A percentile compares a stretch with the other conserved stretches of the same genome.
phyloP scores from a whole-genome alignment of 1,139 yeast species.

The Pichia sp. region DNA sequence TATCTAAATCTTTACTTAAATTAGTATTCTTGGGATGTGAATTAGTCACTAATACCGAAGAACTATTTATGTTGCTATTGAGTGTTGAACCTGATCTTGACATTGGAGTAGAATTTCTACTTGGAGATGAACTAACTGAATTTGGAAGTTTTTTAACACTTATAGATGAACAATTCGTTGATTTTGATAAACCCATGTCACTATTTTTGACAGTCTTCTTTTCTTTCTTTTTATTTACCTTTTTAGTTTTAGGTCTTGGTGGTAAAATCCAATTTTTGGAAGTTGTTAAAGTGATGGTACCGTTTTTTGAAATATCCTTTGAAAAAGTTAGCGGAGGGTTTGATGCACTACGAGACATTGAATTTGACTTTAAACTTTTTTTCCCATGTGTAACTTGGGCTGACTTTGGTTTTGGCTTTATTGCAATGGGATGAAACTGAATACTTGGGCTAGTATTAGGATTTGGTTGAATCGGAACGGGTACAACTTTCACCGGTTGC shows the following conservation, averaged over 20 bases:
- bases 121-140: not conserved
- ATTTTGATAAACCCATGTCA: not conserved
- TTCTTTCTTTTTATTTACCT: constrained; percentile 30
- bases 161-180: not conserved
- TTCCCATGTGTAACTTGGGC: constrained; percentile 17
- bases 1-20: not conserved
- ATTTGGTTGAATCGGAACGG: constrained; percentile 44
- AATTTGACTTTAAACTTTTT: constrained; percentile 3
- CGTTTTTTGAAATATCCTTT: constrained; percentile 13
- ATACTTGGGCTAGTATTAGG: constrained; percentile 8
- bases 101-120: not conserved
- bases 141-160: not conserved
- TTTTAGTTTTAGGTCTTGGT: constrained; percentile 58
- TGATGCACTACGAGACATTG: constrained; percentile 4
- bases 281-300: constrained; percentile 29
- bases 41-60: not conserved
- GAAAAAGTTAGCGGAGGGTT: constrained; percentile 13
- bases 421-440: constrained; percentile 27
- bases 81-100: not conserved
- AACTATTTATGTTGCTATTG: not conserved
- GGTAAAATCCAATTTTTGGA: constrained; percentile 60
- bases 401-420: constrained; percentile 26
- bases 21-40: not conserved
- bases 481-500: constrained; percentile 20
- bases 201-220: constrained; percentile 1